These are phyloP conservation scores for Rhizophora mangle DNA, from an alignment of 345 rosid genomes.

Conservation along the genomic window DNA sequence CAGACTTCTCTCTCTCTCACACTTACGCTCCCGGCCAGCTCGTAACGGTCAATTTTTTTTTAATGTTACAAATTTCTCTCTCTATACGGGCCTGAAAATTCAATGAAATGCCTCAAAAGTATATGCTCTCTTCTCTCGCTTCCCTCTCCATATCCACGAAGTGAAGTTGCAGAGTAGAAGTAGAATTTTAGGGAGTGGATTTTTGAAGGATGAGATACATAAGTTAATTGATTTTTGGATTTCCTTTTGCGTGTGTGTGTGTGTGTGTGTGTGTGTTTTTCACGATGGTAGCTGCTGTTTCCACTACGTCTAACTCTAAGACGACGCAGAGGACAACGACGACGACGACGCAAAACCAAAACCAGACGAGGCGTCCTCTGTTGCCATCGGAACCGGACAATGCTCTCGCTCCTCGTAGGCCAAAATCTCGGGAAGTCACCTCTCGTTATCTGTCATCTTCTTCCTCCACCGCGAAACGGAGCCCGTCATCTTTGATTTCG, in stretches of 20 bases:
- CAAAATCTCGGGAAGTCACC: constrained; percentile 63
- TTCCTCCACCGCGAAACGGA: constrained; percentile 45
- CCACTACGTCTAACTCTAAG: constrained; percentile 45
- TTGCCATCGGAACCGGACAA: constrained; percentile 66
- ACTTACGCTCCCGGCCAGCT: constrained; percentile 26
- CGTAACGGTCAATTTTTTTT: constrained; percentile 44
- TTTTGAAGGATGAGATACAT: constrained; percentile 26
- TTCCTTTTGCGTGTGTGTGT: neutral
- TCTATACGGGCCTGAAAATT: neutral
- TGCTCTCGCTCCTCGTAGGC: constrained; percentile 56
- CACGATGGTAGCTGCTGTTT: constrained; percentile 65
- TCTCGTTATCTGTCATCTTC: constrained; percentile 65
- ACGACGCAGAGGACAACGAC: constrained; percentile 11
- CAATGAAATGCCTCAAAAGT: neutral
- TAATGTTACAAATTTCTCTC: constrained; percentile 9
- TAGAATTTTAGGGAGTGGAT: constrained; percentile 27
- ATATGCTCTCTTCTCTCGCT: neutral
- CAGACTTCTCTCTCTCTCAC: constrained; percentile 6
- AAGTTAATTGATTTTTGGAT: constrained; percentile 14
- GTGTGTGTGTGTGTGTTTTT: constrained; percentile 4
- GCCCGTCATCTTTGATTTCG: constrained; percentile 58
- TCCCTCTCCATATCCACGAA: neutral
- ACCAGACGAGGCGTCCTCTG: constrained; percentile 50
- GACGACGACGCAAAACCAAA: constrained; percentile 30
- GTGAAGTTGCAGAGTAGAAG: neutral